These are phyloP conservation scores for Xylariaceae sp. DNA, from an alignment of 2,329 filamentous ascomycete species.

Conservation along the genomic window DNA sequence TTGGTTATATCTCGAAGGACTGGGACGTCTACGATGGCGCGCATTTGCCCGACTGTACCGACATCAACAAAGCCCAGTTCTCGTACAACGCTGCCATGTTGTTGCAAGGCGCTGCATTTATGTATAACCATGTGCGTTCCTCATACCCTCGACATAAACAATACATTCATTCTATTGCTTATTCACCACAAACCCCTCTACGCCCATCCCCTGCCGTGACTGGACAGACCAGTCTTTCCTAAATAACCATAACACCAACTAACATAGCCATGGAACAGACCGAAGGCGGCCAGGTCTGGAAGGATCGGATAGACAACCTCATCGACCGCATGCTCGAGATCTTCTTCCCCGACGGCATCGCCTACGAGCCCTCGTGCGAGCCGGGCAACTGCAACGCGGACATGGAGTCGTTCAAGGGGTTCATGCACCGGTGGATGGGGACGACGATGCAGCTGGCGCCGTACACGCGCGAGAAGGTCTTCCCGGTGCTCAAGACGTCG, in stretches of 20 bases:
- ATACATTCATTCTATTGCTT: neutral
- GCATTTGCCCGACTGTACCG: slow-evolving; percentile 61
- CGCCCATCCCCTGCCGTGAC: neutral
- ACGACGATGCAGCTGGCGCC: slow-evolving; percentile 65
- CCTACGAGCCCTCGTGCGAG: slow-evolving; percentile 71
- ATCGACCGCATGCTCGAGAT: slow-evolving; percentile 51
- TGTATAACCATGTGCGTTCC: slow-evolving; percentile 64
- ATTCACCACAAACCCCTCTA: neutral
- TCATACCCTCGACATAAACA: too few species aligned
- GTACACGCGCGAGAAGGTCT: slow-evolving; percentile 55
- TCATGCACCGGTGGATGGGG: slow-evolving; percentile 67
- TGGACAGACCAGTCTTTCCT: neutral
- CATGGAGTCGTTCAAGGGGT: slow-evolving; percentile 74
- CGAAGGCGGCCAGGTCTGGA: slow-evolving; percentile 58
- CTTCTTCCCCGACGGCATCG: slow-evolving; percentile 61
- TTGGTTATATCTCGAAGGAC: slow-evolving; percentile 62
- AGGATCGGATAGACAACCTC: slow-evolving; percentile 56
- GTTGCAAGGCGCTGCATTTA: slow-evolving; percentile 64
- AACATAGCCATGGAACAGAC: slow-evolving; percentile 44
- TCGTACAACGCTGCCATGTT: slow-evolving; percentile 68
- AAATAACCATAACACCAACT: neutral
- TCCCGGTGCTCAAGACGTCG: slow-evolving; percentile 60
- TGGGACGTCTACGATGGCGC: slow-evolving; percentile 69
- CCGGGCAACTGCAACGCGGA: slow-evolving; percentile 67
- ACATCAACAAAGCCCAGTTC: slow-evolving; percentile 65